These are phyloP conservation scores for Globisporangium nagaii DNA, from an alignment of 352 stramenopile species.

Conservation along the genomic window DNA sequence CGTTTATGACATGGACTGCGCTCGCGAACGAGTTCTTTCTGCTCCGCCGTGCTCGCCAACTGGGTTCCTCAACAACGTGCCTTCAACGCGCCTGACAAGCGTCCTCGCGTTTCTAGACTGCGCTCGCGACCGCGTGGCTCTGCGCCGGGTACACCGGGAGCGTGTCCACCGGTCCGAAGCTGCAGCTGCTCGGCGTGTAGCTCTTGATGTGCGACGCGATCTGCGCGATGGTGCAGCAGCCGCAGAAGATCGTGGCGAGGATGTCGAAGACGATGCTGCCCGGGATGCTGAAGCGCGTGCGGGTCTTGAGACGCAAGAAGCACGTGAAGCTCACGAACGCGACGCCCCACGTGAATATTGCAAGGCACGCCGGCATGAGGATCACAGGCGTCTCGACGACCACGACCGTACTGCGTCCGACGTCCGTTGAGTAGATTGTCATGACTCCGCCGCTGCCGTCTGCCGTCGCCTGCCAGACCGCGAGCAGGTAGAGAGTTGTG, in stretches of 20 bases:
- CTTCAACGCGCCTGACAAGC: too few species aligned
- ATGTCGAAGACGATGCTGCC: slow-evolving; percentile 11
- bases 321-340: neutral
- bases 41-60: too few species aligned
- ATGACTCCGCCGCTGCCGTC: neutral
- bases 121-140: neutral
- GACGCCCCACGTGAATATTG: neutral
- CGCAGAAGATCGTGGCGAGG: slow-evolving; percentile 12
- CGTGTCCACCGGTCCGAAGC: slow-evolving; percentile 11
- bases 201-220: slow-evolving; percentile 22
- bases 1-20: too few species aligned
- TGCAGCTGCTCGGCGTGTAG: slow-evolving; percentile 18
- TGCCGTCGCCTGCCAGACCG: neutral
- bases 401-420: neutral
- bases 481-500: neutral
- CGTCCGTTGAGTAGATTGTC: neutral
- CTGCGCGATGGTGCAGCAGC: slow-evolving; percentile 19
- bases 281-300: slow-evolving; percentile 7
- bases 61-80: too few species aligned
- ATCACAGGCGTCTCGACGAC: neutral
- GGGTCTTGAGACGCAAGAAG: slow-evolving; percentile 1
- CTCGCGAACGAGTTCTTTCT: too few species aligned
- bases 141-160: slow-evolving; percentile 7
- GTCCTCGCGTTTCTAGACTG: neutral
- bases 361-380: neutral